phyloP scores from a whole-genome alignment of 306 rosid genomes.

The Cucurbita pepo region DNA sequence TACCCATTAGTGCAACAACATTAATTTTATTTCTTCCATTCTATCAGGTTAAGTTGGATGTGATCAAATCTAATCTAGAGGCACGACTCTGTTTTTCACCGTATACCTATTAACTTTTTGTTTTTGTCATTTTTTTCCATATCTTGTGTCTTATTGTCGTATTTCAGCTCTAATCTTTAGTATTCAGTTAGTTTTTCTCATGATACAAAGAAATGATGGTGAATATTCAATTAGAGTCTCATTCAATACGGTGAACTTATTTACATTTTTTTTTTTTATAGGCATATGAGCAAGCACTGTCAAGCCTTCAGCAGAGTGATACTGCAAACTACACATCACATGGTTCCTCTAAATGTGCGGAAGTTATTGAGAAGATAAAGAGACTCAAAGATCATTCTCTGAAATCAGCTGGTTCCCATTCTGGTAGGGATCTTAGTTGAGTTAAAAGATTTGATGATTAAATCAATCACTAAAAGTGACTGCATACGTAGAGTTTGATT shows the following conservation, averaged over 20 bases:
- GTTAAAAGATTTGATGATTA: not conserved
- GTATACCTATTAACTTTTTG: not conserved
- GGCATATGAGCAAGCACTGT: constrained; percentile 64
- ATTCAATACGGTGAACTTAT: not conserved
- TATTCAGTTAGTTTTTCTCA: not conserved
- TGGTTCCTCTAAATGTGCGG: constrained; percentile 10
- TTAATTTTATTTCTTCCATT: not conserved
- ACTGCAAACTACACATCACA: constrained; percentile 16
- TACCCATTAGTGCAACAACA: not conserved
- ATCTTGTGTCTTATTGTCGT: not conserved
- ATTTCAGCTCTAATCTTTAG: not conserved
- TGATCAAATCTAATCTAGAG: not conserved
- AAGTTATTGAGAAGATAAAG: constrained; percentile 24
- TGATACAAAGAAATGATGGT: not conserved
- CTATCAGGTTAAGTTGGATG: no score
- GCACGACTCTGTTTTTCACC: not conserved
- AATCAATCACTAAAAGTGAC: not conserved
- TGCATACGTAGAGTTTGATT: not conserved
- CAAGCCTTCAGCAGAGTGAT: constrained; percentile 23
- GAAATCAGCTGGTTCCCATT: constrained; percentile 35
- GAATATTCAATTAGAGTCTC: not conserved
- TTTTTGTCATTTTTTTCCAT: not conserved
- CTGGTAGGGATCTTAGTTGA: constrained; percentile 26
- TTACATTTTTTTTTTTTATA: constrained; percentile 1
- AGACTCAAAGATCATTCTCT: constrained; percentile 40